Conservation (phyloP, 306 rosid genomes). For the Benincasa hispida region DNA sequence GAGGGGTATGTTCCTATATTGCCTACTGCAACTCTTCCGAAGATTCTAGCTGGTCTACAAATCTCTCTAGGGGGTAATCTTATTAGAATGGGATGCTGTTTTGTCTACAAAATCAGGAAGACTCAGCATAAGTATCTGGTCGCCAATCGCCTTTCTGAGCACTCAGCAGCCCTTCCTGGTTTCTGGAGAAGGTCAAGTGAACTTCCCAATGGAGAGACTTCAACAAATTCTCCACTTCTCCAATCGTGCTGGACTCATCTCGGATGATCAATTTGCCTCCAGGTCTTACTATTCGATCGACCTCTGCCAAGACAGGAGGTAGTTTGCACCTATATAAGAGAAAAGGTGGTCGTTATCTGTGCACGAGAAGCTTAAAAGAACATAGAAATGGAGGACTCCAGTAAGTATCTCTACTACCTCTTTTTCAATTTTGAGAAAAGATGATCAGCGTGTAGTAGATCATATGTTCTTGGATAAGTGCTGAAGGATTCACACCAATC, state of each 20-base stretch:
- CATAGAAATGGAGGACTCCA: not conserved
- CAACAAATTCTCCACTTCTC: conserved; percentile 55
- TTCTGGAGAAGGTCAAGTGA: conserved; percentile 37
- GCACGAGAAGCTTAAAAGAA: not conserved
- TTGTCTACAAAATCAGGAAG: conserved; percentile 22
- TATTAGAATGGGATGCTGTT: conserved; percentile 10
- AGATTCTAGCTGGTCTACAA: conserved; percentile 11
- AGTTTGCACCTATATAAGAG: conserved; percentile 58
- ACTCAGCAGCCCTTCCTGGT: conserved; percentile 61
- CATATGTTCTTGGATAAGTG: conserved; percentile 83
- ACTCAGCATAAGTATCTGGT: conserved; percentile 33
- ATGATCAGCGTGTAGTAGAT: conserved; percentile 77
- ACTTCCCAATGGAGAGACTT: conserved; percentile 88
- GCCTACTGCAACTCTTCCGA: not conserved
- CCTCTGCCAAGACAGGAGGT: conserved; percentile 63
- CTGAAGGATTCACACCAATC: conserved; percentile 97
- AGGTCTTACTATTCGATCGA: conserved; percentile 75
- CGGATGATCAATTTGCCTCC: conserved; percentile 69
- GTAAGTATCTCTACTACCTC: conserved; percentile 27
- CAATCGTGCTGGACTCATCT: conserved; percentile 50
- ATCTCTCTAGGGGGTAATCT: not conserved
- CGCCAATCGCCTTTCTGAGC: conserved; percentile 81
- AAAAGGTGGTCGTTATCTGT: not conserved
- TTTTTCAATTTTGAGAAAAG: conserved; percentile 69
- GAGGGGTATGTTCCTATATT: not conserved